A percentile compares a stretch with the other conserved stretches of the same genome.
Evolutionary conservation across 2,329 filamentous ascomycete species (phyloP).

Genomic region (Exserohilum turcica): DNA sequence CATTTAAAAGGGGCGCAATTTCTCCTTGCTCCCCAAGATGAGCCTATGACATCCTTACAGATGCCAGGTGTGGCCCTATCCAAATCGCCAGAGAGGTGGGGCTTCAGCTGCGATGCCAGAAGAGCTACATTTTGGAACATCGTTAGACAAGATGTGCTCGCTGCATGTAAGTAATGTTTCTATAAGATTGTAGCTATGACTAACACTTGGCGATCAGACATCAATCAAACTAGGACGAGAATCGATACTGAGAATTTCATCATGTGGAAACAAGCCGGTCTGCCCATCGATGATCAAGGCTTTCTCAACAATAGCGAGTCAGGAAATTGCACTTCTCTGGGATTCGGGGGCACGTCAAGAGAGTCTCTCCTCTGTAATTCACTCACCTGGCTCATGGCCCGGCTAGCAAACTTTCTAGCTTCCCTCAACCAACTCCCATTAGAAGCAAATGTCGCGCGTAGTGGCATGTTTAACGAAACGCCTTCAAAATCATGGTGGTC

Average conservation of each 20-base stretch:
- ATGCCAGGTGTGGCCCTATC: slow-evolving; percentile 48
- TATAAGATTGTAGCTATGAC: background rate
- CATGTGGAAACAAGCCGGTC: slow-evolving; percentile 67
- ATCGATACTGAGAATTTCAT: slow-evolving; percentile 66
- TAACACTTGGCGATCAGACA: slow-evolving; percentile 48
- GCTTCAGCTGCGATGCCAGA: slow-evolving; percentile 58
- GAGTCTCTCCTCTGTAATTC: slow-evolving; percentile 69
- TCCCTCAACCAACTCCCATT: slow-evolving; percentile 58
- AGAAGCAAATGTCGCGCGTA: slow-evolving; percentile 49
- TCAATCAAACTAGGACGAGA: slow-evolving; percentile 65
- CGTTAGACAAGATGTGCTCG: slow-evolving; percentile 67
- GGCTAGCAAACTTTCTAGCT: slow-evolving; percentile 68
- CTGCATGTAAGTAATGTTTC: slow-evolving; percentile 63
- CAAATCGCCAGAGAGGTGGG: slow-evolving; percentile 30
- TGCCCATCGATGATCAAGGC: slow-evolving; percentile 61
- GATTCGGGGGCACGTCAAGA: too few species aligned
- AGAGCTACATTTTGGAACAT: slow-evolving; percentile 71
- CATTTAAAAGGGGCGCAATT: slow-evolving; percentile 70
- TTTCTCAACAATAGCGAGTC: slow-evolving; percentile 54
- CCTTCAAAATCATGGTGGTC: too few species aligned
- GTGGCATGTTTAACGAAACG: slow-evolving; percentile 61
- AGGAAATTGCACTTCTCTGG: too few species aligned
- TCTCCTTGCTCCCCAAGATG: slow-evolving; percentile 61
- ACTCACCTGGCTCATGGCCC: slow-evolving; percentile 68
- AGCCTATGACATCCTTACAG: slow-evolving; percentile 55